These are phyloP conservation scores for Hyaloscypha finlandica DNA, from an alignment of 495 filamentous ascomycete species.

Conservation along the genomic window DNA sequence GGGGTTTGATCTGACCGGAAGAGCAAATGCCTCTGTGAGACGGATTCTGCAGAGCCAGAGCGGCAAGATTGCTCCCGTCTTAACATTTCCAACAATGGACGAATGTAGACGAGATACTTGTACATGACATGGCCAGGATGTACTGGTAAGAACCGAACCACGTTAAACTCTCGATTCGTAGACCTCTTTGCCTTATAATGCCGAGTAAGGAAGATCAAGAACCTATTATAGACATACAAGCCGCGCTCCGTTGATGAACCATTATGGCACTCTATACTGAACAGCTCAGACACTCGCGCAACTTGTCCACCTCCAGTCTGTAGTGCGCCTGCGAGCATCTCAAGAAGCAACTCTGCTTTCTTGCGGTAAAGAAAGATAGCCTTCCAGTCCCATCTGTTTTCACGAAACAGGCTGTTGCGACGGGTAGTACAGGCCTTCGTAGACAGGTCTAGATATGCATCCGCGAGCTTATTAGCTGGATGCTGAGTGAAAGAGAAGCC, in stretches of 20 bases:
- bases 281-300: not conserved
- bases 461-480: conserved; percentile 7
- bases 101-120: conserved; percentile 20
- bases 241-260: conserved; percentile 7
- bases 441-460: conserved; percentile 14
- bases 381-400: not conserved
- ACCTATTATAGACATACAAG: conserved; percentile 12
- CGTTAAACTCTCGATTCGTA: conserved; percentile 17
- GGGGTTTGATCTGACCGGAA: too few species aligned
- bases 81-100: conserved; percentile 4
- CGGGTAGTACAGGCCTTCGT: conserved; percentile 12
- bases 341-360: not conserved
- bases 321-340: not conserved
- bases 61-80: conserved; percentile 1
- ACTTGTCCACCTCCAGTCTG: not conserved
- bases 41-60: too few species aligned
- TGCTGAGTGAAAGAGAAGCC: conserved; percentile 19
- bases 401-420: not conserved
- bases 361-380: not conserved
- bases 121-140: not conserved
- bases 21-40: too few species aligned
- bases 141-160: conserved; percentile 9
- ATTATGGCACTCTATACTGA: conserved; percentile 2
- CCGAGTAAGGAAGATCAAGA: conserved; percentile 5
- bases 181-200: conserved; percentile 18